Conservation (phyloP, 2,329 filamentous ascomycete species). For the Paraphaeosphaeria sporulosa region DNA sequence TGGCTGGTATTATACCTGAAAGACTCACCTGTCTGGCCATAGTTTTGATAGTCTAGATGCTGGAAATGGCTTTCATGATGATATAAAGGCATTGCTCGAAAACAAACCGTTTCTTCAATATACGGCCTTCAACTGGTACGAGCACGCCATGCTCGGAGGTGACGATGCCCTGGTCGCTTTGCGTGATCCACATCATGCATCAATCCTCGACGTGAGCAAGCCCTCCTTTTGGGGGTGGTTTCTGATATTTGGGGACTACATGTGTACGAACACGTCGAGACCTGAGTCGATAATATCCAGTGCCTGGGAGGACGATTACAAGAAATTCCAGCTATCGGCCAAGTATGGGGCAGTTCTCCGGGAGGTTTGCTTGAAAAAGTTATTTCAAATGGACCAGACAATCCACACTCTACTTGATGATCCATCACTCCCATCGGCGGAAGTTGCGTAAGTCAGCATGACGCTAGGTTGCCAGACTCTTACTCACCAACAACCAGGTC, state of each 20-base stretch:
- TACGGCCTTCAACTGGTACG: constrained; percentile 10
- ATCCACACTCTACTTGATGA: not conserved
- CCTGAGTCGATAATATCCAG: not conserved
- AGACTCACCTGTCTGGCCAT: not conserved
- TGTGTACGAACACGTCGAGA: not conserved
- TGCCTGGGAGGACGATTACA: constrained; percentile 6
- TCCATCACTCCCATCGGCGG: not conserved
- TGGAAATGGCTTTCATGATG: not conserved
- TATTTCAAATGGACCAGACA: constrained; percentile 4
- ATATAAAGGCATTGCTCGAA: not conserved
- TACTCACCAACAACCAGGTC: not conserved
- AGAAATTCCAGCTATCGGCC: not conserved
- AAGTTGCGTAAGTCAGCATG: not conserved
- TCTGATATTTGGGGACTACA: constrained; percentile 5
- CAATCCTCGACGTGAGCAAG: constrained; percentile 2
- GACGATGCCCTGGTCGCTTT: not conserved
- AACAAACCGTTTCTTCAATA: constrained; percentile 1
- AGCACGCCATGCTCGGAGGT: constrained; percentile 1
- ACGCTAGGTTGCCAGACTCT: not conserved
- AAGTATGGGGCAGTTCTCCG: not conserved
- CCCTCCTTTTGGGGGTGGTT: constrained; percentile 11
- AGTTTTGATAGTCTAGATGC: constrained; percentile 4
- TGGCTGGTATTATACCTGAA: not conserved
- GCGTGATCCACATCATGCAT: not conserved
- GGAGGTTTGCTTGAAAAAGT: not conserved